Percentiles rank a stretch among this genome's conserved stretches.
Conservation (phyloP, 768 basidiomycete genomes). For the Trametes meyenii region DNA sequence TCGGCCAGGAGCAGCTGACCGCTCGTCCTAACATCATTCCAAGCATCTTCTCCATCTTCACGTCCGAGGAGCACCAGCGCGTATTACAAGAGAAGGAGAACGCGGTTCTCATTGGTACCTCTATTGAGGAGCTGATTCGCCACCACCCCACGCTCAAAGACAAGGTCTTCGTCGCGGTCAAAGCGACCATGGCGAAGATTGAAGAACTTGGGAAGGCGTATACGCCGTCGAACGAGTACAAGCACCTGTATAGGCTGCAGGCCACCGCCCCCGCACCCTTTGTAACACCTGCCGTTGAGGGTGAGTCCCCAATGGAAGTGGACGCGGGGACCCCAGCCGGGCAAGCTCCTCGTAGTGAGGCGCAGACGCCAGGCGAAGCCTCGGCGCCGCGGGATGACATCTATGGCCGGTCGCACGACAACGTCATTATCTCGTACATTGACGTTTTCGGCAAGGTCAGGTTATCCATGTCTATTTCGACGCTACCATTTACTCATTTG, state of each 20-base stretch:
- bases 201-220: constrained; percentile 72
- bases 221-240: constrained; percentile 55
- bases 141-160: constrained; percentile 91
- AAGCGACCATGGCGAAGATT: constrained; percentile 68
- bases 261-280: constrained; percentile 10
- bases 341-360: neutral
- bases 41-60: constrained; percentile 83
- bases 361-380: constrained; percentile 25
- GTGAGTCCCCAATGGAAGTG: constrained; percentile 29
- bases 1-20: constrained; percentile 80
- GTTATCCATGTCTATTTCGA: constrained; percentile 23
- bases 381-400: constrained; percentile 38
- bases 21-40: constrained; percentile 82
- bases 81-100: constrained; percentile 92
- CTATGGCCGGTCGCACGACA: constrained; percentile 64
- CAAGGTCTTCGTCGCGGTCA: constrained; percentile 77
- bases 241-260: constrained; percentile 58
- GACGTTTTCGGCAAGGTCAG: constrained; percentile 79
- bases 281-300: neutral
- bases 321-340: constrained; percentile 24
- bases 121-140: constrained; percentile 93
- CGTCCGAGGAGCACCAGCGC: constrained; percentile 80
- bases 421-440: constrained; percentile 74
- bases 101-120: constrained; percentile 82
- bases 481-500: neutral